Conservation (phyloP, 306 rosid species). For the Malus fusca region DNA sequence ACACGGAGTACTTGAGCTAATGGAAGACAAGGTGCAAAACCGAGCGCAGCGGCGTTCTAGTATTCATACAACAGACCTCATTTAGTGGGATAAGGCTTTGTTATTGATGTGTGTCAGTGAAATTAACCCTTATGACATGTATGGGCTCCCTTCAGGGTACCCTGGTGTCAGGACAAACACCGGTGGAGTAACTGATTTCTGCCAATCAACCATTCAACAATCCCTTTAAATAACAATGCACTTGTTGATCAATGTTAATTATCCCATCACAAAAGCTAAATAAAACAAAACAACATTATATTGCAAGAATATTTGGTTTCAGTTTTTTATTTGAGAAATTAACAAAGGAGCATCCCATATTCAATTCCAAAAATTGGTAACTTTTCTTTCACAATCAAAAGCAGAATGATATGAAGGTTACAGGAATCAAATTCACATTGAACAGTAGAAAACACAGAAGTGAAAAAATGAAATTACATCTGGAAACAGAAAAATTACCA, state of each 20-base stretch:
- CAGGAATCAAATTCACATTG: background rate
- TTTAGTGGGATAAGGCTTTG: too few species aligned
- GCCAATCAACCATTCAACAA: background rate
- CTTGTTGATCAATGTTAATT: background rate
- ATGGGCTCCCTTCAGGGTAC: background rate
- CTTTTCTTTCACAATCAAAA: background rate
- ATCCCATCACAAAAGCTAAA: background rate
- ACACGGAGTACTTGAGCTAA: too few species aligned
- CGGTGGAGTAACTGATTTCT: background rate
- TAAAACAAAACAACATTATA: too few species aligned
- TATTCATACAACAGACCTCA: too few species aligned
- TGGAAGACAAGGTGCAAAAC: too few species aligned
- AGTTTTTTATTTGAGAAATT: background rate
- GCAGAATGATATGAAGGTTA: background rate
- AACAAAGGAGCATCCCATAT: background rate
- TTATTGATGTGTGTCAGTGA: too few species aligned
- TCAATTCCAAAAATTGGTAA: background rate
- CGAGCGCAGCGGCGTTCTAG: too few species aligned
- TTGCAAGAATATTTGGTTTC: background rate
- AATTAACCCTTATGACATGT: background rate
- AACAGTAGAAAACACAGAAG: background rate
- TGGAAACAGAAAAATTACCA: constrained; percentile 26
- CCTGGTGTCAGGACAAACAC: background rate
- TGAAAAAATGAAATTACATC: background rate
- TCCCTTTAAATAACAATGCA: background rate